These are phyloP conservation scores for Fusarium fracticaudum DNA, from an alignment of 2,329 filamentous ascomycete species.

Conservation along the genomic window DNA sequence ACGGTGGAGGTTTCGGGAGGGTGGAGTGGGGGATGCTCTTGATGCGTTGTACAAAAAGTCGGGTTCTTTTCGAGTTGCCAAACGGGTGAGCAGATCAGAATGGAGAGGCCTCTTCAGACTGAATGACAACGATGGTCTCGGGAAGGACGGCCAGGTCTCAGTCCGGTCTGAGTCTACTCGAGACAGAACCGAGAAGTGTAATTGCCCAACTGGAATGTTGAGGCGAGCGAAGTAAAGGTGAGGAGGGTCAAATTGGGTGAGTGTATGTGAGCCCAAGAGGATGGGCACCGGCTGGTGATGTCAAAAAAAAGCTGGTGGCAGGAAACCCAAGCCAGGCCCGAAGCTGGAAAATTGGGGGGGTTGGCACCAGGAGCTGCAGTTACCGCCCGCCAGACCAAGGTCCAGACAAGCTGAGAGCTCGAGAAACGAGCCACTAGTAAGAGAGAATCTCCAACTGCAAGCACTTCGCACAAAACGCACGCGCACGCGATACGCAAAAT, in stretches of 20 bases:
- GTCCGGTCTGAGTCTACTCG: conserved; percentile 27
- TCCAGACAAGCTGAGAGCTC: conserved; percentile 12
- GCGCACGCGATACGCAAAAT: conserved; percentile 18
- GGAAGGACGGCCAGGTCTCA: conserved; percentile 29
- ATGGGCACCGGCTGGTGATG: conserved; percentile 42
- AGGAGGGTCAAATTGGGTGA: conserved; percentile 15
- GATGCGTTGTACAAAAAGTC: conserved; percentile 36
- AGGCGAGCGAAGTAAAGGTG: conserved; percentile 14
- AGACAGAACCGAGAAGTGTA: conserved; percentile 24
- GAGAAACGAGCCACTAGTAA: conserved; percentile 25
- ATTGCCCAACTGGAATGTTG: conserved; percentile 35
- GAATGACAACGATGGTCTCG: conserved; percentile 21
- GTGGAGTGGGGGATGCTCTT: conserved; percentile 32
- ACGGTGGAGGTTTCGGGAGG: conserved; percentile 30
- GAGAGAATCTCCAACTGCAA: conserved; percentile 20
- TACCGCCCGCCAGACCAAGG: conserved; percentile 32
- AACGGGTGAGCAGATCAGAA: conserved; percentile 4
- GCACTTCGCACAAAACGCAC: conserved; percentile 24
- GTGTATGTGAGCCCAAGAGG: conserved; percentile 26
- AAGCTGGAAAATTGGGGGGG: conserved; percentile 35
- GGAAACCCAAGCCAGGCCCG: conserved; percentile 37
- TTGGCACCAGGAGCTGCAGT: conserved; percentile 29
- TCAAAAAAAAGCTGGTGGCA: conserved; percentile 48
- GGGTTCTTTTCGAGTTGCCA: conserved; percentile 11
- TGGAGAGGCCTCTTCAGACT: not conserved